phyloP scores from a whole-genome alignment of 768 basidiomycete species.

The Termitomyces sp. region DNA sequence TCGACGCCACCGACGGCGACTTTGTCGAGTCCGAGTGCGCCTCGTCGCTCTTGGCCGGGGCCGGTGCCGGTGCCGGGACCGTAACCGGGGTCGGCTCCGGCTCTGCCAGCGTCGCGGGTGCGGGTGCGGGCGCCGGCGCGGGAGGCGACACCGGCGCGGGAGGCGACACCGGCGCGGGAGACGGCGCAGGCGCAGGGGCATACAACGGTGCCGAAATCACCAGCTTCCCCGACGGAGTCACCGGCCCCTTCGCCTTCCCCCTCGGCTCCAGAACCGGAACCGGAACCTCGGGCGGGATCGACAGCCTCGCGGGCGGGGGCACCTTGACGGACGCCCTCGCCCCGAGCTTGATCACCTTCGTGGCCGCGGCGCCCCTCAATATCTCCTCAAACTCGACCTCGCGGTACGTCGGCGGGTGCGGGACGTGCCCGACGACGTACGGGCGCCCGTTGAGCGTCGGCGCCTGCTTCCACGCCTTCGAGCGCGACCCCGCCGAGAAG shows the following conservation, averaged over 20 bases:
- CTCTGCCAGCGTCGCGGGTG: no score
- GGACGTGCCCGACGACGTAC: conserved; percentile 61
- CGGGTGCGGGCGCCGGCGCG: not conserved
- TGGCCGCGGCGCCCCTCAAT: conserved; percentile 46
- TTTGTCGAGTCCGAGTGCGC: conserved; percentile 26
- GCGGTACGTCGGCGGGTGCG: conserved; percentile 41
- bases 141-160: not conserved
- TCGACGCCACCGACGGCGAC: conserved; percentile 21
- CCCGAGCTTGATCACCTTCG: conserved; percentile 37
- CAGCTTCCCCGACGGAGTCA: conserved; percentile 12
- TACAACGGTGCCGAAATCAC: conserved; percentile 16
- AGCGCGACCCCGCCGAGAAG: no score
- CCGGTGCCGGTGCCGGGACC: conserved; percentile 16
- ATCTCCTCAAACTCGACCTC: conserved; percentile 82
- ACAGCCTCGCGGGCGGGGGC: conserved; percentile 1
- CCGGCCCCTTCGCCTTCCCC: no score
- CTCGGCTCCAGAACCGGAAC: no score
- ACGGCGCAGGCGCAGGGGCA: conserved; percentile 12
- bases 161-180: not conserved
- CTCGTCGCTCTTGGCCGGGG: conserved; percentile 24
- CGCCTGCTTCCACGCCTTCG: conserved; percentile 77
- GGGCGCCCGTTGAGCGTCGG: conserved; percentile 76
- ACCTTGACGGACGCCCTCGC: conserved; percentile 20
- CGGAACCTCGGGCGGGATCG: not conserved
- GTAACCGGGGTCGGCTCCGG: no score